phyloP scores from a whole-genome alignment of 768 basidiomycete genomes.

The Galerina marginata region DNA sequence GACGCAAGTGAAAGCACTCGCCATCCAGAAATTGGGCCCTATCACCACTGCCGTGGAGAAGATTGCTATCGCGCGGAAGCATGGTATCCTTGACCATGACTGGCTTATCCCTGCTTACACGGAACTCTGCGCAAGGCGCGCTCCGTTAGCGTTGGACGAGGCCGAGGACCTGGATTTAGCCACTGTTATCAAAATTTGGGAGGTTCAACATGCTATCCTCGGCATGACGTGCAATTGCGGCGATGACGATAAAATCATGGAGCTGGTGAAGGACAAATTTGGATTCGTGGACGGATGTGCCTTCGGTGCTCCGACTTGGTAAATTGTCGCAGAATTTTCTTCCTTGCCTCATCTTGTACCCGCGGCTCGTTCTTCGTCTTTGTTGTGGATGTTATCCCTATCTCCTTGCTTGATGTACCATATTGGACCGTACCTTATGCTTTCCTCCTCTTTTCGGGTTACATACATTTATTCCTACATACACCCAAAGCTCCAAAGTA shows the following conservation, averaged over 20 bases:
- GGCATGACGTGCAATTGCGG: constrained; percentile 5
- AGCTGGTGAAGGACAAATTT: constrained; percentile 26
- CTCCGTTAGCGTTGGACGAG: constrained; percentile 32
- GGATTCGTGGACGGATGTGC: constrained; percentile 10
- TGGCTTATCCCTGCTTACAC: constrained; percentile 45
- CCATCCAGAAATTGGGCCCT: constrained; percentile 33
- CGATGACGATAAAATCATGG: constrained; percentile 9
- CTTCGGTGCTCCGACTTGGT: no score
- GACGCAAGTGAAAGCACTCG: constrained; percentile 33
- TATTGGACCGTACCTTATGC: no score
- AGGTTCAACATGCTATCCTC: constrained; percentile 34
- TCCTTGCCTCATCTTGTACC: no score
- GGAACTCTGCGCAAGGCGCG: constrained; percentile 34
- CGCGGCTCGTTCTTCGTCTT: no score
- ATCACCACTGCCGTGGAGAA: constrained; percentile 35
- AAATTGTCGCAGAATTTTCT: no score
- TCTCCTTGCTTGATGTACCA: no score
- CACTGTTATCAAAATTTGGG: constrained; percentile 36
- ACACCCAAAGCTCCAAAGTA: no score
- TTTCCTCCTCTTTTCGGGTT: no score
- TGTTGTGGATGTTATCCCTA: no score
- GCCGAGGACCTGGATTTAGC: constrained; percentile 35
- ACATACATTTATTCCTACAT: no score
- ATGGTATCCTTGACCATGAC: constrained; percentile 27
- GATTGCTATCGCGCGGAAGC: constrained; percentile 35